These are phyloP conservation scores for Tetradesmus lagerheimii DNA, from an alignment of 139 green algal species.

Conservation along the genomic window DNA sequence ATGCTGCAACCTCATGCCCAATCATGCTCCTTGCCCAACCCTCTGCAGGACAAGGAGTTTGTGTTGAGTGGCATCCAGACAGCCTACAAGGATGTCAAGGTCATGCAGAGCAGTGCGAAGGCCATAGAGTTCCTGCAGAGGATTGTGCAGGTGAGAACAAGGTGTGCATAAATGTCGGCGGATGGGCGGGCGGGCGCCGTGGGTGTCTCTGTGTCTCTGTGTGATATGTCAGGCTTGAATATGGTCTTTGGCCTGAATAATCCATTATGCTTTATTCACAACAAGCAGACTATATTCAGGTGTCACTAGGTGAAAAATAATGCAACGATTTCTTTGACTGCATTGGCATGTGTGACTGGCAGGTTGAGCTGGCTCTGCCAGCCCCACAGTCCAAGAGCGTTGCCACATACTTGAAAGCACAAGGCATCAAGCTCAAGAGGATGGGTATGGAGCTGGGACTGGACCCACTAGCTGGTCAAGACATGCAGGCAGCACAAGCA, in stretches of 20 bases:
- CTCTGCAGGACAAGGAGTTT: conserved; percentile 17
- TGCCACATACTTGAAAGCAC: background rate
- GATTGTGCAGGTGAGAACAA: conserved; percentile 12
- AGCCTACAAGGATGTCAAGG: background rate
- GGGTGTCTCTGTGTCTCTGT: no score
- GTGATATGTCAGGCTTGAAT: no score
- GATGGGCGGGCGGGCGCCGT: no score
- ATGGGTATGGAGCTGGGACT: no score
- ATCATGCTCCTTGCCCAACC: no score
- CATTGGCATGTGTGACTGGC: background rate
- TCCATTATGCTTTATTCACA: no score
- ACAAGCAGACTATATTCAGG: no score
- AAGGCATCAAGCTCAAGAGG: background rate
- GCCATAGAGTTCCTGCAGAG: background rate
- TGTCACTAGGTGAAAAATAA: no score
- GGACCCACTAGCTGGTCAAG: no score
- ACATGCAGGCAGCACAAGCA: no score
- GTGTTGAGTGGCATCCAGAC: background rate
- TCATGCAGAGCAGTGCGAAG: background rate
- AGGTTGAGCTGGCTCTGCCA: conserved; percentile 19
- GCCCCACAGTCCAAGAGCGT: background rate
- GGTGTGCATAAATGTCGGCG: no score
- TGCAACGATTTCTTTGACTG: background rate
- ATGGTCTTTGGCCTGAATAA: no score
- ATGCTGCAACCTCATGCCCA: background rate